Conservation (phyloP, 2,329 filamentous ascomycete genomes). For the Magnaporthiopsis incrustans region DNA sequence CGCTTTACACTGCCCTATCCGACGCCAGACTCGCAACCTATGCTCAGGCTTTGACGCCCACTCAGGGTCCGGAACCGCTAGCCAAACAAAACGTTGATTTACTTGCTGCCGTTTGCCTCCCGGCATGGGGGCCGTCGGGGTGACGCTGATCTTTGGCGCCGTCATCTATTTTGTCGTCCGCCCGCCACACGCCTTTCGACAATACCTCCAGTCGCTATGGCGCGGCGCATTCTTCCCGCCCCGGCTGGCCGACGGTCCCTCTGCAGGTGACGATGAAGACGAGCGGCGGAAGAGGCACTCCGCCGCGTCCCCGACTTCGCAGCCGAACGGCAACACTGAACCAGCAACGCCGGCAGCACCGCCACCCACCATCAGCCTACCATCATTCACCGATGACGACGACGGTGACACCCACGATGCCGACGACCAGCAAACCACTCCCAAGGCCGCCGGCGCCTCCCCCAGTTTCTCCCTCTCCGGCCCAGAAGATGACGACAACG, state of each 20-base stretch:
- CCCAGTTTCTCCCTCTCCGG: constrained; percentile 39
- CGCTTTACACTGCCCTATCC: too few species aligned
- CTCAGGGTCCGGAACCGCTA: background rate
- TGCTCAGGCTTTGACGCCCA: background rate
- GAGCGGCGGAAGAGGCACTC: constrained; percentile 4
- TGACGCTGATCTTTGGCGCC: constrained; percentile 55
- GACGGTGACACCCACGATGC: constrained; percentile 14
- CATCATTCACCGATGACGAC: background rate
- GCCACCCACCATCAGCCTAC: constrained; percentile 7
- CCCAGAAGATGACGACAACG: constrained; percentile 15
- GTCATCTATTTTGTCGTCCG: constrained; percentile 49
- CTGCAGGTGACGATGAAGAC: background rate
- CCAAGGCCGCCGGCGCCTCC: constrained; percentile 36
- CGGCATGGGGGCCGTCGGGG: constrained; percentile 47
- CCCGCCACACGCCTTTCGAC: constrained; percentile 39
- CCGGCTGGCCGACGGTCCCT: constrained; percentile 6
- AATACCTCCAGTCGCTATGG: constrained; percentile 25
- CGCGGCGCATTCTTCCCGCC: constrained; percentile 10
- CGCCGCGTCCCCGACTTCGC: constrained; percentile 10
- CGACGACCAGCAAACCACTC: constrained; percentile 38
- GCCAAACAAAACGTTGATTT: background rate
- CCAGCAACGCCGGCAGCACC: background rate
- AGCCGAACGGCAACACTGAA: too few species aligned
- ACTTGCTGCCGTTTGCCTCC: background rate
- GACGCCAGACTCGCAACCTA: background rate